phyloP scores from a whole-genome alignment of 441 rosid species.

The Eutrema salsugineum region DNA sequence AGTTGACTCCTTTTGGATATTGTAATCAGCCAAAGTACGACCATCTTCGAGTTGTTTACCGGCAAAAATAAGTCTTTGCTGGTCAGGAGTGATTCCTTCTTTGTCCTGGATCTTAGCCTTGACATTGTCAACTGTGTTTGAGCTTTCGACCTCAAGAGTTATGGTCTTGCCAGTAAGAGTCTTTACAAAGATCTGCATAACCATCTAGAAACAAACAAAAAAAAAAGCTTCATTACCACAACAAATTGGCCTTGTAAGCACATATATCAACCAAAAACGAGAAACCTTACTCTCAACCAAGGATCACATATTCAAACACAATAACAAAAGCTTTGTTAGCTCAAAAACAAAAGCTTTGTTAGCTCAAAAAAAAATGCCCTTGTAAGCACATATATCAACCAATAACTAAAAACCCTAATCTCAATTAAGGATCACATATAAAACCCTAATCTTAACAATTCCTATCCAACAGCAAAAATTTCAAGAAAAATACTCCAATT shows the following conservation, averaged over 20 bases:
- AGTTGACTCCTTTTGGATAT: neutral
- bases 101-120: neutral
- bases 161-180: neutral
- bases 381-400: too few species aligned
- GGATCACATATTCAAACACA: too few species aligned
- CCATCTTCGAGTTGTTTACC: neutral
- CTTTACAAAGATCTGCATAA: neutral
- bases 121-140: neutral
- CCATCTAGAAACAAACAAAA: neutral
- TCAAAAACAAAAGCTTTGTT: too few species aligned
- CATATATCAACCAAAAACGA: too few species aligned
- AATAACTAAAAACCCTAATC: neutral
- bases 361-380: too few species aligned
- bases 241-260: too few species aligned
- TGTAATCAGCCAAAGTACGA: neutral
- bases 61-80: neutral
- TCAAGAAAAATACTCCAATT: too few species aligned
- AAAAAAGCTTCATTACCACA: too few species aligned
- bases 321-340: too few species aligned
- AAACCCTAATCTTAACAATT: too few species aligned
- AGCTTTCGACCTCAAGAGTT: neutral
- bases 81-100: neutral
- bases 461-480: too few species aligned
- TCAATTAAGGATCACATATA: too few species aligned
- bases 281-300: neutral